A percentile compares a stretch with the other conserved stretches of the same genome.
Evolutionary conservation across 176 grass and related monocot genomes (phyloP).

Genomic region (Elymus sibiricus): DNA sequence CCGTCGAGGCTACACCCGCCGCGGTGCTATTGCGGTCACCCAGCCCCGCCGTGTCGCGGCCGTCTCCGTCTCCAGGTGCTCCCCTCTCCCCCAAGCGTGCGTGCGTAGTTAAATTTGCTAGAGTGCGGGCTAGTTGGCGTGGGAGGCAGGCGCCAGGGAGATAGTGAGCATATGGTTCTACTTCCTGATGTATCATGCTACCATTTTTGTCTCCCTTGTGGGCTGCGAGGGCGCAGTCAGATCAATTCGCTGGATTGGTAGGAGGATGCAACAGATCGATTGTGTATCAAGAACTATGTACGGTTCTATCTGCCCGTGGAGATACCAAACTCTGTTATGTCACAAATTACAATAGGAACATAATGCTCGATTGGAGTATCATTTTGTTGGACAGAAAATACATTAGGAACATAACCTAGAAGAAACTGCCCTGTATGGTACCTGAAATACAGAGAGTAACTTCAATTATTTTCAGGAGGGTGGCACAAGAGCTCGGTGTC

Average conservation of each 20-base stretch:
- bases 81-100: not conserved
- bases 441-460: not conserved
- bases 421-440: not conserved
- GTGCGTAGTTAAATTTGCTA: not conserved
- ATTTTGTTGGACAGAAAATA: not conserved
- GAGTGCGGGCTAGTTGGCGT: not conserved
- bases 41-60: slow-evolving; percentile 93
- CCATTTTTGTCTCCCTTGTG: not conserved
- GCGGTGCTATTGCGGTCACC: slow-evolving; percentile 75
- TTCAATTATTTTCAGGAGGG: slow-evolving; percentile 55
- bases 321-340: not conserved
- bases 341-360: not conserved
- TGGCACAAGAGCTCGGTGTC: slow-evolving; percentile 82
- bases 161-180: not conserved
- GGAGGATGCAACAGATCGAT: not conserved
- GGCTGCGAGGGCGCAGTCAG: not conserved
- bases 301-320: not conserved
- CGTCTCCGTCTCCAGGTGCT: slow-evolving; percentile 78
- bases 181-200: not conserved
- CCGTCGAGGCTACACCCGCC: slow-evolving; percentile 73
- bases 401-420: not conserved
- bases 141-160: not conserved
- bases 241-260: not conserved
- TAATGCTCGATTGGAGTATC: not conserved
- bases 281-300: not conserved